These are phyloP conservation scores for Beauveria australis DNA, from an alignment of 2,329 filamentous ascomycete genomes.

Conservation along the genomic window DNA sequence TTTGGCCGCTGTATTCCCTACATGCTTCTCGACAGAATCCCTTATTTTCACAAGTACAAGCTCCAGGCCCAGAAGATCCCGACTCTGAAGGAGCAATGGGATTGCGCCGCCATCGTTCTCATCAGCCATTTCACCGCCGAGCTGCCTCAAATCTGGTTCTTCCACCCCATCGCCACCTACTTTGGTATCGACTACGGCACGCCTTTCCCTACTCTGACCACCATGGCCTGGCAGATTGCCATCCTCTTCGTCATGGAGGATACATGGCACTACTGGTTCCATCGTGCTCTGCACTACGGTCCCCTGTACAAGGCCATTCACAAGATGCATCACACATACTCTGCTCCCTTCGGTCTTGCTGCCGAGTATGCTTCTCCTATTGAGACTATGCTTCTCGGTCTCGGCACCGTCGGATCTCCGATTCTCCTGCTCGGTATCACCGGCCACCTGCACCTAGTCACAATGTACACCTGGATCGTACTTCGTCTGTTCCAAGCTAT, in stretches of 20 bases:
- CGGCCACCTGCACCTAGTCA: slow-evolving; percentile 83
- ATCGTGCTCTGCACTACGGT: slow-evolving; percentile 87
- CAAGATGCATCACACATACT: slow-evolving; percentile 99
- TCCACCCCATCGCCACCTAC: slow-evolving; percentile 92
- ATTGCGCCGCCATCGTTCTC: slow-evolving; percentile 87
- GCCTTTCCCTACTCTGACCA: slow-evolving; percentile 78
- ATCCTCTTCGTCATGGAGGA: slow-evolving; percentile 96
- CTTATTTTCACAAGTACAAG: slow-evolving; percentile 88
- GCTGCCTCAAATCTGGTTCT: slow-evolving; percentile 97
- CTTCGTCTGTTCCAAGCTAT: slow-evolving; percentile 94
- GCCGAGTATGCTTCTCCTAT: slow-evolving; percentile 97
- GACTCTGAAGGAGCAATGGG: slow-evolving; percentile 86
- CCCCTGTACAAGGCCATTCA: slow-evolving; percentile 94
- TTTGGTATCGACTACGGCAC: slow-evolving; percentile 82
- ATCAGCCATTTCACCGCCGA: slow-evolving; percentile 96
- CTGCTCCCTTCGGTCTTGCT: slow-evolving; percentile 89
- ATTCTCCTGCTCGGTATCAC: slow-evolving; percentile 79
- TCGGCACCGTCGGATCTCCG: slow-evolving; percentile 75
- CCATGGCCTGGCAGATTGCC: slow-evolving; percentile 83
- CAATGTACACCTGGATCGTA: slow-evolving; percentile 96
- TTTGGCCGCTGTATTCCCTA: slow-evolving; percentile 87
- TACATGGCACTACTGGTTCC: slow-evolving; percentile 96
- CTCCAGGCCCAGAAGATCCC: slow-evolving; percentile 87
- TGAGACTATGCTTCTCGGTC: slow-evolving; percentile 88
- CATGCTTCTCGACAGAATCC: slow-evolving; percentile 84